phyloP scores from a whole-genome alignment of 495 filamentous ascomycete species.

The Daldinia caldariorum region DNA sequence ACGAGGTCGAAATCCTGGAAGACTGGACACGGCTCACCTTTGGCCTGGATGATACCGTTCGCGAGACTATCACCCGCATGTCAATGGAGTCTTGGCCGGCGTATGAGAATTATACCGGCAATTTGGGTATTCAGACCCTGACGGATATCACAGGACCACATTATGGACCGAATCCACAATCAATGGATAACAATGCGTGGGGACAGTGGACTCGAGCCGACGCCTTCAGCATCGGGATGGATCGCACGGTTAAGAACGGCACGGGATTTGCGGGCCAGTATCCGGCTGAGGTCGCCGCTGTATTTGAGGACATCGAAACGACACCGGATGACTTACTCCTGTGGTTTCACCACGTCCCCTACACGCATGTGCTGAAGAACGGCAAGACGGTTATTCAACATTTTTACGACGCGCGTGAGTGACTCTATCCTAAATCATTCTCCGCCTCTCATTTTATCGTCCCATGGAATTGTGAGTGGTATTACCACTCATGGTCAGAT shows the following conservation, averaged over 20 bases:
- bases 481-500: too few species aligned
- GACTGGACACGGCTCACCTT: slow-evolving; percentile 77
- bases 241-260: slow-evolving; percentile 72
- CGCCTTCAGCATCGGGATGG: slow-evolving; percentile 70
- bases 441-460: neutral
- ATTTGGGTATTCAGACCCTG: slow-evolving; percentile 75
- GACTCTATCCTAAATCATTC: neutral
- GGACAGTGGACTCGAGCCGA: slow-evolving; percentile 79
- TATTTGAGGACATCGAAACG: slow-evolving; percentile 68
- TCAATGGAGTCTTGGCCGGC: slow-evolving; percentile 76
- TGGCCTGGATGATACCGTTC: slow-evolving; percentile 59
- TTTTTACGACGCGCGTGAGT: slow-evolving; percentile 70
- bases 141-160: slow-evolving; percentile 73
- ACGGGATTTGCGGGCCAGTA: slow-evolving; percentile 74
- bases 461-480: too few species aligned
- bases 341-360: slow-evolving; percentile 81
- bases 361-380: slow-evolving; percentile 69
- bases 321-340: slow-evolving; percentile 76
- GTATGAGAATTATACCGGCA: slow-evolving; percentile 76
- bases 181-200: slow-evolving; percentile 74
- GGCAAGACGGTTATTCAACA: slow-evolving; percentile 79
- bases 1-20: slow-evolving; percentile 60
- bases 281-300: slow-evolving; percentile 63
- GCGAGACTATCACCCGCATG: slow-evolving; percentile 68
- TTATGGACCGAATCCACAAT: slow-evolving; percentile 72